Evolutionary conservation across 257 asterid genomes (phyloP).

Genomic region (Penstemon newberryi): DNA sequence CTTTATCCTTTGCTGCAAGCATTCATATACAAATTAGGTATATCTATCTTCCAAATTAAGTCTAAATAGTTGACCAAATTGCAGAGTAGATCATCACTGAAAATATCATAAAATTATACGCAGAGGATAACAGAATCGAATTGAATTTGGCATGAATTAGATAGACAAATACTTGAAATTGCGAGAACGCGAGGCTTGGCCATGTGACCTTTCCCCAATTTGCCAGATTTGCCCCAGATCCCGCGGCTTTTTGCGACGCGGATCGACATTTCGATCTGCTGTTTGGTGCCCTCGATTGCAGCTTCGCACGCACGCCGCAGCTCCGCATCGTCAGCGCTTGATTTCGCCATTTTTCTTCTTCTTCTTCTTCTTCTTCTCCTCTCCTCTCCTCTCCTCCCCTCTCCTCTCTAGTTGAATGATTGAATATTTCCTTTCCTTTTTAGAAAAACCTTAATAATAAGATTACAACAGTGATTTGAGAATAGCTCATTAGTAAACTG

Average conservation of each 20-base stretch:
- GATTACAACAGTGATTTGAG: too few relatives aligned
- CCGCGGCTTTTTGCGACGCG: constrained; percentile 93
- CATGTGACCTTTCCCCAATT: constrained; percentile 86
- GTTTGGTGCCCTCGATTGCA: constrained; percentile 85
- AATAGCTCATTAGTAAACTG: too few relatives aligned
- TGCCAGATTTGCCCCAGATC: constrained; percentile 77
- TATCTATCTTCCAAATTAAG: neutral
- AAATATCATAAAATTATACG: too few relatives aligned
- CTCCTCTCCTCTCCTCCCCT: too few relatives aligned
- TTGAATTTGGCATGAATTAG: neutral
- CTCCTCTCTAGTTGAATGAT: too few relatives aligned
- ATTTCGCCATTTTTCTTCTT: constrained; percentile 70
- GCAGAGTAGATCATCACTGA: neutral
- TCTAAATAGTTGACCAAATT: neutral
- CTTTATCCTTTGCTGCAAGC: constrained; percentile 81
- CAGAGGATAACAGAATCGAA: too few relatives aligned
- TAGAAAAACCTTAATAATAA: too few relatives aligned
- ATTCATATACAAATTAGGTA: too few relatives aligned
- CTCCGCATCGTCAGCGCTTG: constrained; percentile 97
- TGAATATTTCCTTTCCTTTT: too few relatives aligned
- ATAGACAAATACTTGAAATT: constrained; percentile 55
- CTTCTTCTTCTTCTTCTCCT: neutral
- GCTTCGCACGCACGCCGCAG: constrained; percentile 94
- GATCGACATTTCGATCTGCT: constrained; percentile 75
- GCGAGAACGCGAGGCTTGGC: constrained; percentile 98